Evolutionary conservation across 1,284 basidiomycete species (phyloP), one percentile per base, ranked within the genome.

Genomic region (Puccinia triticina): DNA sequence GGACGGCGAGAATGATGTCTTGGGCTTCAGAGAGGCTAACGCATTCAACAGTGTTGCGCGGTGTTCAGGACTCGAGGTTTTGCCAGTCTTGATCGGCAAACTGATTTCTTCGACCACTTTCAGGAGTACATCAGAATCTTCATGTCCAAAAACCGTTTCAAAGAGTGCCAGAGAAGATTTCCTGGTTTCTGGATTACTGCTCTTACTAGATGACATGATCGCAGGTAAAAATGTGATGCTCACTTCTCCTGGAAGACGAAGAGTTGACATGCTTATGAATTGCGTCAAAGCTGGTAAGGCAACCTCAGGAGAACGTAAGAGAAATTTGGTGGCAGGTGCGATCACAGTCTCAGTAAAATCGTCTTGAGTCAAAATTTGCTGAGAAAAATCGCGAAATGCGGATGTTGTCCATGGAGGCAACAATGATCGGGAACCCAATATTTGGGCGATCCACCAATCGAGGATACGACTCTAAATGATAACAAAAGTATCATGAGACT

Each of bases 51-150:
- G 88, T 0, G 92, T 89, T 8, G 91, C 87, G n/a, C 95, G 92
- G 86, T 98, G 94, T 83, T 96, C 95, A 2, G 93, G 90, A 1
- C 93, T 93, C 0, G 92, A 88, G 0, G 94, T 93, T 88, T 96
- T 98, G 46, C 94, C 92, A 0, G 91, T 88, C 85, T 93, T 92
- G 5, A 94, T 92, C 0, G 94, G 89, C 21, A 88, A 88, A 18
- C 95, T 88, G 1, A 95, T 87, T 84, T 95, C 93, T 14, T 89
- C 90, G 5, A 90, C 89, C 3, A 89, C 84, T 78, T 89, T 89
- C 16, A 85, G 84, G 0, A 85, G 71, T 18, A 59, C 73, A 53
- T 77, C 82, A 50, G 84, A 69, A 50, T 66, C 37, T 77, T 86
- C 83, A 43, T 88, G 88, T 37, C 86, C 83, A 5, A 91, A 85